Base-by-base conservation (phyloP, 768 basidiomycete species). In the Hygrophorus pudorinus region DNA sequence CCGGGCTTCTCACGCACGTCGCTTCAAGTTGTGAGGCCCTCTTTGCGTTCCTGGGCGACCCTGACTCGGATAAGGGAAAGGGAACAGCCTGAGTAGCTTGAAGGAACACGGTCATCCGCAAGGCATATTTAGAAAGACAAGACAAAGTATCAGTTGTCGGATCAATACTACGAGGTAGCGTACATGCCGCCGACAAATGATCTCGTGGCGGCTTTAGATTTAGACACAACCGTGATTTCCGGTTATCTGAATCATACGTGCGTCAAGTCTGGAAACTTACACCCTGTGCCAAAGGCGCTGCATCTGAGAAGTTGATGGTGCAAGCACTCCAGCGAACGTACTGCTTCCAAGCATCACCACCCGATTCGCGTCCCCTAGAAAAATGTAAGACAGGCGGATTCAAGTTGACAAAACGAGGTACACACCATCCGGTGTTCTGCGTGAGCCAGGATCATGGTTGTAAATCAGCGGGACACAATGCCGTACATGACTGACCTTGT, bases 341-440 rank as follows among this genome's bases (percentile, higher is more conserved):
- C 62, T 94, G 88, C 61, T 93, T 92, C 94, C 94, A 98, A n/a
- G 93, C 85, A 62, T 97, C 94, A 42, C 93, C 93, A 31, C 94
- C 94, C 5, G 88, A 90, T 67, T 98, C 94, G 39, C 94, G 79
- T 14, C 94, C 94, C 91, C 85, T 85, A 51, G 29, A 56, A 7
- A 24, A 24, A 51, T 44, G 31, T 44, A 46, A 46, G 52, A 51
- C 6, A 47, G 20, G 36, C 18, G 16, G 17, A 33, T 21, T 37
- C 21, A 29, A 40, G 16, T 33, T 28, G 41, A 21, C n/a, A 31
- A 38, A 34, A 34, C 14, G 10, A 6, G 42, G 41, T 21, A 68
- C 76, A 63, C 61, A 83, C 82, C 85, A 88, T 51, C 86, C 87
- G 40, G 85, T 89, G 62, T 79, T 86, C 85, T 48, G 51, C 50